phyloP scores from a whole-genome alignment of 768 basidiomycete genomes.

The Boletellus sp. region DNA sequence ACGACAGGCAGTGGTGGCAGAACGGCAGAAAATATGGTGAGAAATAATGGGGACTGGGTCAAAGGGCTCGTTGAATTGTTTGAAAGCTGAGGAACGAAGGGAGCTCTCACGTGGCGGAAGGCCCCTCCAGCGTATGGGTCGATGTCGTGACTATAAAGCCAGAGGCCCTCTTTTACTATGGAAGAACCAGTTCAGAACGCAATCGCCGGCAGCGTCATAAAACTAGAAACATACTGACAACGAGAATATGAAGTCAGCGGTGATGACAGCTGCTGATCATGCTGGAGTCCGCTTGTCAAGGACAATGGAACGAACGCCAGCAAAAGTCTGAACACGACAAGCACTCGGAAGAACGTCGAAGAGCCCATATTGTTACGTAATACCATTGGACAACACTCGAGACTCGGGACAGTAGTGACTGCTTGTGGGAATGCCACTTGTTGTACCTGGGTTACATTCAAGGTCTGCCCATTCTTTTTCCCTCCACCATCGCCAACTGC shows the following conservation, averaged over 20 bases:
- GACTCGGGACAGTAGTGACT: too few species aligned
- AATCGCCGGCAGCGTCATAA: background rate
- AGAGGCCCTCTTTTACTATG: constrained; percentile 87
- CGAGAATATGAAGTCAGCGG: constrained; percentile 77
- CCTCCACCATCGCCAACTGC: too few species aligned
- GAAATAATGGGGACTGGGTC: constrained; percentile 72
- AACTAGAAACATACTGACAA: constrained; percentile 44
- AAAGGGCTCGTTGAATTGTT: background rate
- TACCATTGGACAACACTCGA: too few species aligned
- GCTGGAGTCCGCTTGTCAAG: constrained; percentile 41
- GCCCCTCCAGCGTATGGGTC: constrained; percentile 86
- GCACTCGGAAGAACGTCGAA: constrained; percentile 31
- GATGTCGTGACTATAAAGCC: constrained; percentile 69
- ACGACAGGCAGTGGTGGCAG: constrained; percentile 57
- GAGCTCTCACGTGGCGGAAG: constrained; percentile 72
- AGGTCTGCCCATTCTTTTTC: too few species aligned
- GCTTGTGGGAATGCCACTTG: too few species aligned
- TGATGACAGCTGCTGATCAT: constrained; percentile 76
- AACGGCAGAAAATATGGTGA: constrained; percentile 71
- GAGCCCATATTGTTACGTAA: too few species aligned
- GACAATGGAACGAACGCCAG: constrained; percentile 52
- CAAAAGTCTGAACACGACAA: constrained; percentile 48
- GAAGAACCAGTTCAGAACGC: constrained; percentile 4
- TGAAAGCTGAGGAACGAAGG: background rate
- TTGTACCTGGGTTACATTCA: too few species aligned